These are phyloP conservation scores for Irineochytrium annulatum DNA, from an alignment of 192 early-diverging fungal species.

Conservation along the genomic window DNA sequence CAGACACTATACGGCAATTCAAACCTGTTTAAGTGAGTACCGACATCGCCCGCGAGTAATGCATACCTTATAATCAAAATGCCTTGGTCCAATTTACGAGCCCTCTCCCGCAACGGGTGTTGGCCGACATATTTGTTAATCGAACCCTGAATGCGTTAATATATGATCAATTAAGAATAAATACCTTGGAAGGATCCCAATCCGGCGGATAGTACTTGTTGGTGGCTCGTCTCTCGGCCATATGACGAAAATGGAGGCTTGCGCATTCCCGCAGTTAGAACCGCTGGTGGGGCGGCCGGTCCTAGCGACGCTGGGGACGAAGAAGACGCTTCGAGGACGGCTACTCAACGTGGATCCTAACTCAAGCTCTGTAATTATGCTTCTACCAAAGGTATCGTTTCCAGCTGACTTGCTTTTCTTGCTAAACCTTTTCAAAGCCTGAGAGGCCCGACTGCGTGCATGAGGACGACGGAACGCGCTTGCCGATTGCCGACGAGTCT, in stretches of 20 bases:
- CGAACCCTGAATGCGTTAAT: constrained; percentile 54
- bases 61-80: constrained; percentile 74
- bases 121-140: constrained; percentile 83
- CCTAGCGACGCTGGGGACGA: not conserved
- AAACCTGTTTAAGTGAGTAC: constrained; percentile 50
- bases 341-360: not conserved
- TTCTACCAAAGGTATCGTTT: not conserved
- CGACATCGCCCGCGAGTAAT: not conserved
- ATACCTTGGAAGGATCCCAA: constrained; percentile 84
- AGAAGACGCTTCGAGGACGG: not conserved
- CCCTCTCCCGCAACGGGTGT: constrained; percentile 82
- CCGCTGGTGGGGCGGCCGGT: not conserved
- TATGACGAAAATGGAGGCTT: not conserved
- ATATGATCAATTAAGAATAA: not conserved
- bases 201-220: constrained; percentile 72
- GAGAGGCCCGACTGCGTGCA: no score
- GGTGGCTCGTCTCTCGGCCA: constrained; percentile 39
- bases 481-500: no score
- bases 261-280: no score
- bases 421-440: no score
- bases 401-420: no score
- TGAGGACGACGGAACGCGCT: no score
- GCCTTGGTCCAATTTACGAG: constrained; percentile 83
- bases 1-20: constrained; percentile 89
- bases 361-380: not conserved